These are phyloP conservation scores for Trichomonascaceae sp. DNA, from an alignment of 1,139 yeast genomes.

Conservation along the genomic window DNA sequence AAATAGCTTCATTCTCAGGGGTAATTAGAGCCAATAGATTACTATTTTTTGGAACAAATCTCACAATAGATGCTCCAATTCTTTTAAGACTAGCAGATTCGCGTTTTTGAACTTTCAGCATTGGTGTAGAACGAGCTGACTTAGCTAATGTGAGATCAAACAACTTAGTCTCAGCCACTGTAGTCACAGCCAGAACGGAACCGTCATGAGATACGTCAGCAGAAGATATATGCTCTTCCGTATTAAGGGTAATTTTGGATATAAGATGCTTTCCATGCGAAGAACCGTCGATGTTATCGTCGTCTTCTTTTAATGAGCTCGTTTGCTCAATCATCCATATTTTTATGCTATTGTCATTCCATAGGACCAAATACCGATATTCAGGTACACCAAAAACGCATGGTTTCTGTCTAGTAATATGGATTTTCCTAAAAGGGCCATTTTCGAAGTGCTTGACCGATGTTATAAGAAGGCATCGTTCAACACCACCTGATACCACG, in stretches of 20 bases:
- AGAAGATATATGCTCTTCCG: slow-evolving; percentile 73
- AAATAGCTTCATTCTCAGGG: slow-evolving; percentile 58
- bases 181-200: slow-evolving; percentile 61
- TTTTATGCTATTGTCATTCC: slow-evolving; percentile 79
- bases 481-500: slow-evolving; percentile 86
- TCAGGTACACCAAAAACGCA: slow-evolving; percentile 47
- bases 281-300: slow-evolving; percentile 25
- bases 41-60: slow-evolving; percentile 32
- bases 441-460: slow-evolving; percentile 62
- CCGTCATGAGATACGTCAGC: slow-evolving; percentile 68
- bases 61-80: slow-evolving; percentile 54
- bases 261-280: slow-evolving; percentile 43
- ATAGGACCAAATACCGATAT: slow-evolving; percentile 55
- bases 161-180: slow-evolving; percentile 61
- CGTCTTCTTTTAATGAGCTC: slow-evolving; percentile 18
- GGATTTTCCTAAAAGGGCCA: slow-evolving; percentile 67
- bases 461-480: slow-evolving; percentile 68
- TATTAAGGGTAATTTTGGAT: slow-evolving; percentile 59
- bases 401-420: slow-evolving; percentile 53
- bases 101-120: slow-evolving; percentile 23
- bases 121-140: slow-evolving; percentile 9
- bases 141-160: slow-evolving; percentile 44
- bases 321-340: slow-evolving; percentile 59
- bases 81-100: slow-evolving; percentile 36
- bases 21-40: slow-evolving; percentile 52